Base-by-base conservation (phyloP, 2,329 filamentous ascomycete species). In the Ophiostoma populinum region DNA sequence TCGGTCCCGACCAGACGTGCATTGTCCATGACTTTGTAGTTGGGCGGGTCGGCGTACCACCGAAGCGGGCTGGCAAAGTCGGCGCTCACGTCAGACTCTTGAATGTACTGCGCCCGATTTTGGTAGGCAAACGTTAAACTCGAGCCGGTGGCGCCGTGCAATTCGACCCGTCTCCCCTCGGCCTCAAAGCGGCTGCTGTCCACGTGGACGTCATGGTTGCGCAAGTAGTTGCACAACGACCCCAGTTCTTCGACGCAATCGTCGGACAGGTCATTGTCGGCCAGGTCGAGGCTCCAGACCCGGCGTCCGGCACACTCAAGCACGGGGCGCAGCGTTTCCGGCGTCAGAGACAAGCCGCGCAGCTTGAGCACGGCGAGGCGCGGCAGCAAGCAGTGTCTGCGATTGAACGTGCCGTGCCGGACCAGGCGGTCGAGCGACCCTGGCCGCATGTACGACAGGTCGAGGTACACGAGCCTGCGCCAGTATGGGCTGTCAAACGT, bases 261-360 rank as follows among this genome's bases (percentile, higher is more conserved):
- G 43, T 74, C 68, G 0, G 59, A 62, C 8, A 75, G 46, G 9
- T 54, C 56, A 42, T 75, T 76, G 6, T 57, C 35, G 24, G 57
- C 54, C 1, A 75, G 33, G 41, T 75, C 68, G 5, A 75, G 46
- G 43, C 69, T 70, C 69, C 70, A 75, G 9, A 75, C 48, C 19
- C 55, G 59, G 9, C 13, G 9, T 39, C 39, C 5, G 42, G 38
- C 32, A 58, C 57, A 5, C 47, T 42, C 39, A 46, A 42, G 46
- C 65, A 60, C 41, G 3, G 47, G 27, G 0, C 50, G 37, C 3
- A 56, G 49, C 2, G 53, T 49, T 1, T 37, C 36, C 38, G 67
- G 57, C 16, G 62, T 58, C 16, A 74, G 44, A 39, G 64, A 58
- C 16, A 63, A 56, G 2, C 57, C 53, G 31, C 55, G 52, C 1